Evolutionary conservation across 257 asterid species (phyloP), one percentile per base, ranked within the genome.

Genomic region (Nicotiana tomentosiformis): DNA sequence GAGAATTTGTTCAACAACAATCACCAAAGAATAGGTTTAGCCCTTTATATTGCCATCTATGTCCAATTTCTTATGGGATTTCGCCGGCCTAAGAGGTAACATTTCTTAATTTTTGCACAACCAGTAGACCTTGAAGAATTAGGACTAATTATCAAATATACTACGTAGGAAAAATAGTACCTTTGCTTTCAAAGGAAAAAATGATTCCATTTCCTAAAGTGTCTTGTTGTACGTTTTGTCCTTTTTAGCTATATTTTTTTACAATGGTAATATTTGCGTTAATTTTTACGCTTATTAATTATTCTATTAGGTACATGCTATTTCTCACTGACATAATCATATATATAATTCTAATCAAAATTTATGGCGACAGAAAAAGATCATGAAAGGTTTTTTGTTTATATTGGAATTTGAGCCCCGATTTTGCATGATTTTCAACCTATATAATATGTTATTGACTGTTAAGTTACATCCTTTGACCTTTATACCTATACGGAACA

Each of bases 21-120:
- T 67, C 99, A 92, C 86, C 99, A 93, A 87, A 91, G 94, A 88
- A 84, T 95, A 57, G 99, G 98, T 17, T 83, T 95, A 66, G 98
- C 92, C 46, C 95, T 95, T 37, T 95, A 93, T 80, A 92, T 84
- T 76, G 90, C 99, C 82, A 84, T 89, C 17, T 95, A 93, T 80
- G 74, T 92, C 83, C 99, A 91, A 85, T 82, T 91, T 68, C 37
- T 90, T 53, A 80, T 82, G 46, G 98, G 95, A 81, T 89, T 89
- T 35, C 90, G 88, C 77, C 87, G 97, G 84, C 99, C 95, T 53
- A 88, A 86, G 29, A 90, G 98, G 97, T 93, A 87, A 56, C 72
- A 58, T 9, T 11, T 49, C 60, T 55, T 33, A 8, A 65, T 4
- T 53, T 77, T 60, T 7, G 60, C 18, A 30, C n/a, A 32, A 39